Evolutionary conservation across 306 rosid genomes (phyloP).

Genomic region (Ziziphus jujuba): DNA sequence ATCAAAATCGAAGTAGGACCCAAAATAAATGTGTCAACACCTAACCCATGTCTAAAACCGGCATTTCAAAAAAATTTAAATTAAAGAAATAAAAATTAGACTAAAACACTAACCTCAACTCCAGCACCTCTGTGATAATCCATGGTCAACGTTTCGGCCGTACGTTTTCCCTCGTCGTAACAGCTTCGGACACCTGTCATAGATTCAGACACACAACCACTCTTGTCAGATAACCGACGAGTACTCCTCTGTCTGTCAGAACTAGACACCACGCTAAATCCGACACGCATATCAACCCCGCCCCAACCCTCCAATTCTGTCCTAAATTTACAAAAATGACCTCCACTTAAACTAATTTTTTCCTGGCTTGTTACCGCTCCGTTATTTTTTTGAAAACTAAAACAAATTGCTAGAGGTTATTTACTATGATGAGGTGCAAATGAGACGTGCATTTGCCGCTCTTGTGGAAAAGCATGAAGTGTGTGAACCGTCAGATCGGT

Average conservation of each 20-base stretch:
- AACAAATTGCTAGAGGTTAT: no score
- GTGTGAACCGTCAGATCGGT: constrained; percentile 16
- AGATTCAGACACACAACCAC: constrained; percentile 17
- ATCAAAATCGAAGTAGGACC: neutral
- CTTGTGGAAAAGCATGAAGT: neutral
- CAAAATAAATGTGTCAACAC: neutral
- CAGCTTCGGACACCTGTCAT: constrained; percentile 97
- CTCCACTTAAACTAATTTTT: neutral
- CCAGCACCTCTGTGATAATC: constrained; percentile 95
- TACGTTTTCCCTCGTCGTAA: constrained; percentile 98
- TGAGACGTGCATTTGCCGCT: neutral
- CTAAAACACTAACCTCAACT: constrained; percentile 55
- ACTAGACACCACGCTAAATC: neutral
- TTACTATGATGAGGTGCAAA: no score
- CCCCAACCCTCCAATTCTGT: neutral
- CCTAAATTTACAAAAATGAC: neutral
- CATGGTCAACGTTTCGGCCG: constrained; percentile 98
- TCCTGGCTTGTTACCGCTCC: no score
- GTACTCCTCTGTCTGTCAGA: neutral
- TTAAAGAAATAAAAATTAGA: neutral
- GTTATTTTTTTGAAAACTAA: no score
- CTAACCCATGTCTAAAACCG: neutral
- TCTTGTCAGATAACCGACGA: constrained; percentile 13
- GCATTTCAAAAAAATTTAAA: neutral
- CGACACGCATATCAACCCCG: neutral